A percentile compares a stretch with the other conserved stretches of the same genome.
Evolutionary conservation across 768 basidiomycete genomes (phyloP).

Genomic region (Amylocystis lapponica): DNA sequence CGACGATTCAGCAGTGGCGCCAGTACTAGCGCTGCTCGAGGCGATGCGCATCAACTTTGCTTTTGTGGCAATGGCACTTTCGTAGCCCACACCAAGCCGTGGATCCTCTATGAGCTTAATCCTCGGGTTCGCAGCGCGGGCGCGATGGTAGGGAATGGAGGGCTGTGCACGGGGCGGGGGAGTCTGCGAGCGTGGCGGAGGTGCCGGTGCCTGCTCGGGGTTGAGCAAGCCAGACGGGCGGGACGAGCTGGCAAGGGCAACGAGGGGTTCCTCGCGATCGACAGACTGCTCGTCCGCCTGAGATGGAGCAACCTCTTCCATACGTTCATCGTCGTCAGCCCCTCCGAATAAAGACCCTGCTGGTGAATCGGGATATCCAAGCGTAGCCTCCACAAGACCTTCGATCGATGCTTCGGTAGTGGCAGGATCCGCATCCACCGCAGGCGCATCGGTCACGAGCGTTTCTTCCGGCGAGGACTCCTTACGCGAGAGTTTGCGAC

Average conservation of each 20-base stretch:
- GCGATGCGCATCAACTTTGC: constrained; percentile 32
- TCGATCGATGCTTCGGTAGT: too few relatives aligned
- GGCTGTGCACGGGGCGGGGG: background rate
- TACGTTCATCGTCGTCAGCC: too few relatives aligned
- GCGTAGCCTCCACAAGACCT: too few relatives aligned
- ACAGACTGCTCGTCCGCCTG: background rate
- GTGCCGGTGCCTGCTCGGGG: too few relatives aligned
- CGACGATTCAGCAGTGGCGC: background rate
- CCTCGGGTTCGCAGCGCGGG: constrained; percentile 45
- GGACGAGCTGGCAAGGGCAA: too few relatives aligned
- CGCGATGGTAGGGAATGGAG: constrained; percentile 35
- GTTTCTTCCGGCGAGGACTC: constrained; percentile 13
- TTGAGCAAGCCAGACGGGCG: too few relatives aligned
- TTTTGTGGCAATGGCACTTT: constrained; percentile 45
- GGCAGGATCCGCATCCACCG: background rate
- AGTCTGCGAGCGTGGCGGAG: too few relatives aligned
- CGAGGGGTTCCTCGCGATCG: too few relatives aligned
- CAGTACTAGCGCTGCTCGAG: background rate
- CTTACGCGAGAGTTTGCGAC: background rate
- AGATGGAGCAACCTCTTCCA: background rate
- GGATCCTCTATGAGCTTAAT: constrained; percentile 45
- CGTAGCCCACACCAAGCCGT: constrained; percentile 18
- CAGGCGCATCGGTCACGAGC: constrained; percentile 1
- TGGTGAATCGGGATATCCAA: too few relatives aligned
- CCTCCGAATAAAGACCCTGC: too few relatives aligned